Conservation (phyloP, 2,329 filamentous ascomycete genomes). For the Xylaria sp. region DNA sequence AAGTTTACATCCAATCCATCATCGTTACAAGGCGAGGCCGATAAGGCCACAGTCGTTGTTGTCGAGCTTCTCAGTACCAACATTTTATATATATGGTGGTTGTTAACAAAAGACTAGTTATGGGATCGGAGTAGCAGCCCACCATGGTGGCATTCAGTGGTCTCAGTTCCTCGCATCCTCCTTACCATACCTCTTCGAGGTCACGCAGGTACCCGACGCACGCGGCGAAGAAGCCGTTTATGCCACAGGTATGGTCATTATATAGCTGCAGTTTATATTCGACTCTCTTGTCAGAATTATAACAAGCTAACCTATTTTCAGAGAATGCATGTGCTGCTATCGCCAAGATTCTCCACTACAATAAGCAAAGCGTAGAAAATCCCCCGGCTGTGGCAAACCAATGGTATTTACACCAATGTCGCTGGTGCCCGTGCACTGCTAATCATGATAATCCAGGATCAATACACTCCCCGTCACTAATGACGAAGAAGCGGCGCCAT, state of each 20-base stretch:
- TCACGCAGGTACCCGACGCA: slow-evolving; percentile 82
- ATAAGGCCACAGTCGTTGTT: background rate
- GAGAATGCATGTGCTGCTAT: slow-evolving; percentile 98
- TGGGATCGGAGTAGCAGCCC: slow-evolving; percentile 93
- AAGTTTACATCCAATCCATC: slow-evolving; percentile 34
- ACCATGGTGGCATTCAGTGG: slow-evolving; percentile 89
- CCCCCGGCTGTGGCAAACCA: slow-evolving; percentile 79
- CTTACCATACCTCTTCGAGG: slow-evolving; percentile 85
- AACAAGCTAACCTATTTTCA: slow-evolving; percentile 31
- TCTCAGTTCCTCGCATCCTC: slow-evolving; percentile 85
- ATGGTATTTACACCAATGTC: slow-evolving; percentile 60
- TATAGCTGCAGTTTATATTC: background rate
- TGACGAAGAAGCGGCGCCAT: slow-evolving; percentile 96
- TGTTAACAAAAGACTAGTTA: slow-evolving; percentile 55
- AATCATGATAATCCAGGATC: slow-evolving; percentile 60
- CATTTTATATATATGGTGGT: background rate
- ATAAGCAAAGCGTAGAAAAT: slow-evolving; percentile 79
- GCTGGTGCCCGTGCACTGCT: slow-evolving; percentile 12
- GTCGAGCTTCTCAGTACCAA: background rate
- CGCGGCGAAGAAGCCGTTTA: slow-evolving; percentile 94
- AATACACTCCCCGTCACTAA: slow-evolving; percentile 91
- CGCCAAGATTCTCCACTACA: slow-evolving; percentile 96
- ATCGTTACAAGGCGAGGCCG: background rate
- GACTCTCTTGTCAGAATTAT: background rate
- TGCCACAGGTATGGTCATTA: slow-evolving; percentile 68